Evolutionary conservation across 345 rosid genomes (phyloP), one percentile per base, ranked within the genome.

Genomic region (Dovyalis caffra): DNA sequence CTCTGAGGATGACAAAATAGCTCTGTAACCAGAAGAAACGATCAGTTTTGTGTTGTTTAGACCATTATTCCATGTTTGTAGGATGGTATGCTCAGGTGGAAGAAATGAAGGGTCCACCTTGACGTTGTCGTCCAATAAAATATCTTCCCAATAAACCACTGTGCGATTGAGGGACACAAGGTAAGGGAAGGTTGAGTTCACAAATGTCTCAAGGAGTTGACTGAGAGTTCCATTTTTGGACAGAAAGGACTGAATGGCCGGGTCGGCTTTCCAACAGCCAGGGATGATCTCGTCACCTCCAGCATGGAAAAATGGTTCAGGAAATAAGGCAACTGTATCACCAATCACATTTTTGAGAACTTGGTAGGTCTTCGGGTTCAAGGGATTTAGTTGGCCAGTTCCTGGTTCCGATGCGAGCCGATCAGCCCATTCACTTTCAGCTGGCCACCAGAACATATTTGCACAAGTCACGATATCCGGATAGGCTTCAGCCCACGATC

Each of bases 371-470:
- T 87, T 87, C 12, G 92, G 90, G 73, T 63, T 88, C 73, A 92
- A 75, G 1, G 97, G 97, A 70, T 94, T 94, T 69, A 94, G 88
- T 23, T 94, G 98, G 65, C 97, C 98, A 8, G 93, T 82, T 74
- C 92, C 97, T 0, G 98, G 98, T 72, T 94, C 93, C 7, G 97
- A 78, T 70, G 97, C 95, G 45, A 92, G 80, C 71, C 86, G 82
- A 29, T 92, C 95, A 0, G 64, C 76, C 96, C 92, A 86, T 28
- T 73, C 58, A 56, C 69, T 78, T 28, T 84, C 90, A 4, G 86
- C 86, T 11, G 95, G 95, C 89, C 84, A 91, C 98, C 95, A 92
- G 67, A 90, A 90, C 97, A 90, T 91, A 85, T 94, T 86, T 51
- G 89, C 91, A n/a, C 95, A 91, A 56, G 95, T 72, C 65, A 92